Evolutionary conservation across 345 rosid species (phyloP), one percentile per base, ranked within the genome.

Genomic region (Camelina laxa): DNA sequence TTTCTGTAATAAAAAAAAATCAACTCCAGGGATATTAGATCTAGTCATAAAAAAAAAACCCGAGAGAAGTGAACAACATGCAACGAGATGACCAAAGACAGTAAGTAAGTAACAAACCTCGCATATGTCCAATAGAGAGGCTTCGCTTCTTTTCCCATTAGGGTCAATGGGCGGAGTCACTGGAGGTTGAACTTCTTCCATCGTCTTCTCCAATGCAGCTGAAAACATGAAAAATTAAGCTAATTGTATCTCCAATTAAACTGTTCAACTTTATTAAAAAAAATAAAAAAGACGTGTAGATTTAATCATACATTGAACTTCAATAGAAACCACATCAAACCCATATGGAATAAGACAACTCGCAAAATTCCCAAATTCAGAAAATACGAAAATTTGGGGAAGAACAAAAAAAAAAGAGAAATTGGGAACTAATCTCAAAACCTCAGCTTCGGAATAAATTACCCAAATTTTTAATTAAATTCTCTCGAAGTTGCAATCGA

Each of bases 1-100:
- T 73, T 80, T 85, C 97, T 94, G 88, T 72, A 70, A 81, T 17
- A 74, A 75, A 51, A 75, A 51, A 3, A 57, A 41, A 70, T 3
- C 2, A 60, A 50, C 3, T 42, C n/a, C 5, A 75, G 13, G 17
- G 27, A 49, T 22, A 22, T 58, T 44, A 70, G 59, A 44, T 3
- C 27, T 50, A 74, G 36, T 42, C 47, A 30, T 27, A 33, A 33
- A 33, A 33, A 47, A 19, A 47, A 45, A 13, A 19, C 9, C 19
- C 1, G 1, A 2, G 7, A 27, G 49, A 73, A 33, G 0, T 57
- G 39, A 60, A 17, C 10, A 72, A 48, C 12, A 68, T 55, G 56
- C 35, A 79, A 62, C 36, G 13, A 62, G 53, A 69, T 24, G 47
- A 65, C 3, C n/a, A 58, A 67, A 54, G 15, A 20, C 4, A 27